A percentile compares a stretch with the other conserved stretches of the same genome.
phyloP scores from a whole-genome alignment of 768 basidiomycete genomes.

The Lactarius quietus region DNA sequence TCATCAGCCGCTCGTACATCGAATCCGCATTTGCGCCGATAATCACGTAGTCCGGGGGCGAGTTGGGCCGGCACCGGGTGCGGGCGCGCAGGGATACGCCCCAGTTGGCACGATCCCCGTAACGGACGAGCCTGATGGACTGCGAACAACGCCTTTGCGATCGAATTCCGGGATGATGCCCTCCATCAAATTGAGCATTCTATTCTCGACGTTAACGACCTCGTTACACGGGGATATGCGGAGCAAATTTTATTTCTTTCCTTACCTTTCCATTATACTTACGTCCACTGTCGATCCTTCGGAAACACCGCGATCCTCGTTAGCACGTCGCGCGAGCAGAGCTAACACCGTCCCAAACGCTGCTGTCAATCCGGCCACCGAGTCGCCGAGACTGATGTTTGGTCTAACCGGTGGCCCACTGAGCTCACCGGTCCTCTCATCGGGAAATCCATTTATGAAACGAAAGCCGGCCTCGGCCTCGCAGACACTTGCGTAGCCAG shows the following conservation, averaged over 20 bases:
- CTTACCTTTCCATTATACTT: slow-evolving; percentile 67
- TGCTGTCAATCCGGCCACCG: slow-evolving; percentile 66
- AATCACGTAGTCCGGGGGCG: slow-evolving; percentile 52
- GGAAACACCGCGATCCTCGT: slow-evolving; percentile 30
- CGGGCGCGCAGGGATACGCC: slow-evolving; percentile 61
- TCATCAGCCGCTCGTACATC: slow-evolving; percentile 66
- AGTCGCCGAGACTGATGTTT: slow-evolving; percentile 71
- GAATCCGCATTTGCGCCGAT: slow-evolving; percentile 72
- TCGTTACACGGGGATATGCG: background rate
- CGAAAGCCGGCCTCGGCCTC: slow-evolving; percentile 75
- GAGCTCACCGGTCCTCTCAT: slow-evolving; percentile 49
- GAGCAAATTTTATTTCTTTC: background rate
- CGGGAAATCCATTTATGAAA: slow-evolving; percentile 65
- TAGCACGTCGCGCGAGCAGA: slow-evolving; percentile 46
- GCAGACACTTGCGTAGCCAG: slow-evolving; percentile 71
- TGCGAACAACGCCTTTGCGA: slow-evolving; percentile 66
- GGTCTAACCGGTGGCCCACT: slow-evolving; percentile 64
- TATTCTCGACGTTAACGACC: slow-evolving; percentile 27
- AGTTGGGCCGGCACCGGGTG: slow-evolving; percentile 37
- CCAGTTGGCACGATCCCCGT: slow-evolving; percentile 76
- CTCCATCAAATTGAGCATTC: slow-evolving; percentile 76
- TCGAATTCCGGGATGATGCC: slow-evolving; percentile 74
- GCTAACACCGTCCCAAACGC: slow-evolving; percentile 72
- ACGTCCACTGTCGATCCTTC: slow-evolving; percentile 64
- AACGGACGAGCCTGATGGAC: slow-evolving; percentile 70